Evolutionary conservation across 805 yeast genomes (phyloP).

Genomic region (Ogataea pilisensis): DNA sequence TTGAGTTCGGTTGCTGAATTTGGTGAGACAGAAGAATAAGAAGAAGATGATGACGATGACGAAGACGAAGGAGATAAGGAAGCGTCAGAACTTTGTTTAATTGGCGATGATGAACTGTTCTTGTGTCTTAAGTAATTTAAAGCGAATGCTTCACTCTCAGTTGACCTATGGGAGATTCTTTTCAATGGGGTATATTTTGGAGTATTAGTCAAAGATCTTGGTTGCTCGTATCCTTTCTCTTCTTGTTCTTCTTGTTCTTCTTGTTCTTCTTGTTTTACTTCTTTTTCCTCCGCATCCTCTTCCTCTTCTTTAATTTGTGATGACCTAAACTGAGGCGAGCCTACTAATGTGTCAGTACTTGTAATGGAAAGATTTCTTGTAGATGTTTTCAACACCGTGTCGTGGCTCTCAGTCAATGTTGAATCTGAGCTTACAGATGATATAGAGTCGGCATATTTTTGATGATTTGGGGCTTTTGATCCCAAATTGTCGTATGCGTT

Average conservation of each 20-base stretch:
- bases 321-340: conserved; percentile 12
- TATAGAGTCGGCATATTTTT: conserved; percentile 17
- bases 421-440: conserved; percentile 20
- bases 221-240: neutral
- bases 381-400: conserved; percentile 1
- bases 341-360: conserved; percentile 21
- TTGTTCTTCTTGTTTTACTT: conserved; percentile 5
- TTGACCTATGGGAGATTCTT: conserved; percentile 15
- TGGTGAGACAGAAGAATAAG: neutral
- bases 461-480: conserved; percentile 5
- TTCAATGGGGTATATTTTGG: conserved; percentile 9
- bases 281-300: conserved; percentile 16
- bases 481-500: neutral
- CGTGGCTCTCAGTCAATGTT: conserved; percentile 14
- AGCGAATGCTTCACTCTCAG: conserved; percentile 16
- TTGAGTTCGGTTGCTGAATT: conserved; percentile 1
- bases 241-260: neutral
- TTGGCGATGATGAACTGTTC: neutral
- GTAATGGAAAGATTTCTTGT: conserved; percentile 15
- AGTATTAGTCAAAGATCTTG: conserved; percentile 6
- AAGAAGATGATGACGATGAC: neutral
- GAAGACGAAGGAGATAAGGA: neutral
- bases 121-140: neutral
- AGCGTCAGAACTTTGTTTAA: neutral
- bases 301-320: conserved; percentile 16